phyloP scores from a whole-genome alignment of 2,329 filamentous ascomycete genomes.

The Hypocreales sp. region DNA sequence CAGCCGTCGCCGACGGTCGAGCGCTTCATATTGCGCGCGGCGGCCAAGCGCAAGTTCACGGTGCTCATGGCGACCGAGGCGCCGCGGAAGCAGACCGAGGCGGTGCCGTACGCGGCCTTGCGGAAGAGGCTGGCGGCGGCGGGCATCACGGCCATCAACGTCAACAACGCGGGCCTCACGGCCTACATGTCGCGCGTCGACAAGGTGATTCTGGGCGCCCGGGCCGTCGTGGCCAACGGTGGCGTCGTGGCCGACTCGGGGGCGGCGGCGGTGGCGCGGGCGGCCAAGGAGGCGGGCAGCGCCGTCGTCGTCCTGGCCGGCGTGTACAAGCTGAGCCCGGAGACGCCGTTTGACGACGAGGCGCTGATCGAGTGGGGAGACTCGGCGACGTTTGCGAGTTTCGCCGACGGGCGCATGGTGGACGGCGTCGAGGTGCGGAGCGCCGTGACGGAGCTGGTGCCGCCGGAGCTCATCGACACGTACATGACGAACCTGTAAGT shows the following conservation, averaged over 20 bases:
- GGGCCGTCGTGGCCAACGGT: slow-evolving; percentile 78
- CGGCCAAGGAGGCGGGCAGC: slow-evolving; percentile 66
- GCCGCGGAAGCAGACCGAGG: slow-evolving; percentile 19
- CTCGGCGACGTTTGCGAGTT: slow-evolving; percentile 59
- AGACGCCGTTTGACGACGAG: slow-evolving; percentile 72
- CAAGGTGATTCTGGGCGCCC: slow-evolving; percentile 84
- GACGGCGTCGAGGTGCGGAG: slow-evolving; percentile 64
- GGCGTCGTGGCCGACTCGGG: slow-evolving; percentile 73
- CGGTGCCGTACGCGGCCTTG: slow-evolving; percentile 37
- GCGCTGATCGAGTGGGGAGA: slow-evolving; percentile 77
- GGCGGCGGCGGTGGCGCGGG: slow-evolving; percentile 68
- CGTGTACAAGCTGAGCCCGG: slow-evolving; percentile 85
- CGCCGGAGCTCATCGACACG: slow-evolving; percentile 58
- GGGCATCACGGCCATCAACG: slow-evolving; percentile 69
- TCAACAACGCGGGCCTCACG: slow-evolving; percentile 74
- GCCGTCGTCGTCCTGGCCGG: slow-evolving; percentile 82
- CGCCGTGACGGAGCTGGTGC: slow-evolving; percentile 70
- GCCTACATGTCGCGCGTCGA: slow-evolving; percentile 91
- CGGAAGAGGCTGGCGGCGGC: slow-evolving; percentile 63
- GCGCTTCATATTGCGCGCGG: slow-evolving; percentile 75
- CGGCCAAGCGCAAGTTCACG: slow-evolving; percentile 81
- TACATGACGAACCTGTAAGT: slow-evolving; percentile 65
- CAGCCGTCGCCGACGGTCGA: slow-evolving; percentile 78
- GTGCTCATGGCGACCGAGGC: slow-evolving; percentile 65
- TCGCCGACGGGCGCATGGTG: slow-evolving; percentile 65